phyloP scores from a whole-genome alignment of 1,139 yeast genomes.

The Blastobotrys ciferrii region DNA sequence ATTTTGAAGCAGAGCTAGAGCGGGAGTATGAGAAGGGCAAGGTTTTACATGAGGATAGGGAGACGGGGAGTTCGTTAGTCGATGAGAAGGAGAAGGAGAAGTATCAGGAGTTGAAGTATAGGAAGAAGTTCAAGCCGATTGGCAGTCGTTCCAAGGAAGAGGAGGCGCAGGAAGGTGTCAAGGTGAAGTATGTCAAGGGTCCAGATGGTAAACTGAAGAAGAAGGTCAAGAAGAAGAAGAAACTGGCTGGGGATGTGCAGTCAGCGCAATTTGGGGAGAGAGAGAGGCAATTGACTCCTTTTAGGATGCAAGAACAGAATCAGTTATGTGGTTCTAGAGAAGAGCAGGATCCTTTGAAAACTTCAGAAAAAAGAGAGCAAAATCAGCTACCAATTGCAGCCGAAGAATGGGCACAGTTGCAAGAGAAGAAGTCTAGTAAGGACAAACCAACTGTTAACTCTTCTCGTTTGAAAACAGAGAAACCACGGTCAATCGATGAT shows the following conservation, averaged over 20 bases:
- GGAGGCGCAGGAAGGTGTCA: background rate
- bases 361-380: too few species aligned
- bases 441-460: too few species aligned
- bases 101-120: background rate
- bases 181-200: slow-evolving; percentile 10
- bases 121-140: background rate
- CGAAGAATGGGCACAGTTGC: too few species aligned
- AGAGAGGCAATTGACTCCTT: too few species aligned
- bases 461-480: too few species aligned
- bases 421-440: too few species aligned
- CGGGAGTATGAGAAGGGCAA: background rate
- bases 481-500: too few species aligned
- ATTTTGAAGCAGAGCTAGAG: background rate
- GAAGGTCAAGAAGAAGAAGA: slow-evolving; percentile 5
- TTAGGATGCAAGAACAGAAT: background rate
- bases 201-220: slow-evolving; percentile 10
- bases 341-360: too few species aligned
- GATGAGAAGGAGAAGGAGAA: background rate
- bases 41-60: background rate
- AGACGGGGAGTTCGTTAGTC: background rate
- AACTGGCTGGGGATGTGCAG: background rate
- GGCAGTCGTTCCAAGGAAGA: background rate
- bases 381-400: too few species aligned
- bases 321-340: too few species aligned
- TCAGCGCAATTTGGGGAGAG: too few species aligned